These are phyloP conservation scores for Odonthalia washingtoniensis DNA, from an alignment of 31 red algal species.

Conservation along the genomic window DNA sequence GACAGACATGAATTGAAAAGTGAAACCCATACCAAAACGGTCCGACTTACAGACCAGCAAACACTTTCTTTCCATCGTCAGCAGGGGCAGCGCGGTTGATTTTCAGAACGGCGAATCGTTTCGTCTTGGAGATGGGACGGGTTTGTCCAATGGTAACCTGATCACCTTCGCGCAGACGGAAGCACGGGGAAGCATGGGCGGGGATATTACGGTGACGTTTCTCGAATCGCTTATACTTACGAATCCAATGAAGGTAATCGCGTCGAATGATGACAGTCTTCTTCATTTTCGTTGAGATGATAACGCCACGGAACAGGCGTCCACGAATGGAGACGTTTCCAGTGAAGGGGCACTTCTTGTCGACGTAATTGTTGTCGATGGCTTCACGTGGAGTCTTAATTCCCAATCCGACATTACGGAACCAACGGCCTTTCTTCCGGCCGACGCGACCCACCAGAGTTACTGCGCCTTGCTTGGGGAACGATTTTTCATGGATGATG, in stretches of 20 bases:
- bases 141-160: constrained; percentile 98
- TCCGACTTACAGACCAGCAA: constrained; percentile 89
- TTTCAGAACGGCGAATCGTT: constrained; percentile 95
- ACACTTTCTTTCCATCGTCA: constrained; percentile 94
- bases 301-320: constrained; percentile 90
- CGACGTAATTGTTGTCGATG: constrained; percentile 92
- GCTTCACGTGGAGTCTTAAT: constrained; percentile 99
- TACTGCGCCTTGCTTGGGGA: constrained; percentile 97
- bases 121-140: constrained; percentile 94
- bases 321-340: constrained; percentile 96
- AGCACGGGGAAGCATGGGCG: constrained; percentile 91
- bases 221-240: constrained; percentile 99
- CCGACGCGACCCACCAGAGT: constrained; percentile 83
- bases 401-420: constrained; percentile 95
- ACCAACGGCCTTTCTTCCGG: constrained; percentile 94
- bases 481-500: constrained; percentile 88
- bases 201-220: constrained; percentile 99
- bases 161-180: constrained; percentile 97
- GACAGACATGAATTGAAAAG: no score
- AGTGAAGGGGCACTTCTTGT: constrained; percentile 99
- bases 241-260: constrained; percentile 98
- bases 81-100: constrained; percentile 88
- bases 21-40: no score
- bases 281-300: constrained; percentile 98
- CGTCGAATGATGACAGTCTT: constrained; percentile 95